Conservation (phyloP, 1,284 basidiomycete species). For the Phlebopus sp. region DNA sequence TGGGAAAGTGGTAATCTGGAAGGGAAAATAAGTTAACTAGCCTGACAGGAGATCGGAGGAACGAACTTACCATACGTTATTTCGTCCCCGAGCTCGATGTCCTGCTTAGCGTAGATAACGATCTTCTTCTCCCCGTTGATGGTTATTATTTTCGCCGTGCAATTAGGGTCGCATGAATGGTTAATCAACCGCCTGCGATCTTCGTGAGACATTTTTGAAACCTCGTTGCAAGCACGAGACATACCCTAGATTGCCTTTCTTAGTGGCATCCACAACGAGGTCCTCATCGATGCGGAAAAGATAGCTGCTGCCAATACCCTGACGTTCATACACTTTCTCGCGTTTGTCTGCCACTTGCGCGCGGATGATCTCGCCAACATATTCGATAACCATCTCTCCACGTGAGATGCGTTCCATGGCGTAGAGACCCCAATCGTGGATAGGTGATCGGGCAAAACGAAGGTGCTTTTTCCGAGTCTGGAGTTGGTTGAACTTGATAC, state of each 20-base stretch:
- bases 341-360: conserved; percentile 96
- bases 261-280: conserved; percentile 94
- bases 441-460: conserved; percentile 92
- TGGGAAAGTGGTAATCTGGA: conserved; percentile 89
- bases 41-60: neutral
- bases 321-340: conserved; percentile 94
- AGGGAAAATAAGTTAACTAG: neutral
- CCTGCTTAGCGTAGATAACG: conserved; percentile 96
- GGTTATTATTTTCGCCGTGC: conserved; percentile 97
- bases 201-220: conserved; percentile 15
- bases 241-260: conserved; percentile 96
- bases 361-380: conserved; percentile 95
- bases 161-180: conserved; percentile 97
- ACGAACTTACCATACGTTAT: conserved; percentile 79
- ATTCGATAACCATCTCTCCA: conserved; percentile 99
- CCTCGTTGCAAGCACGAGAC: conserved; percentile 33
- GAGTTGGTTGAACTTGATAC: conserved; percentile 97
- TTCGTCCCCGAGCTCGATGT: conserved; percentile 92
- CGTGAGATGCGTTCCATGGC: conserved; percentile 92
- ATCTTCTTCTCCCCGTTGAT: conserved; percentile 99
- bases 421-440: conserved; percentile 98
- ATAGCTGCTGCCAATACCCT: conserved; percentile 94
- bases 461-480: conserved; percentile 98
- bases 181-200: conserved; percentile 82
- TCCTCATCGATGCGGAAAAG: conserved; percentile 92